A percentile compares a stretch with the other conserved stretches of the same genome.
phyloP scores from a whole-genome alignment of 441 rosid genomes.

The Syzygium syzygioides region DNA sequence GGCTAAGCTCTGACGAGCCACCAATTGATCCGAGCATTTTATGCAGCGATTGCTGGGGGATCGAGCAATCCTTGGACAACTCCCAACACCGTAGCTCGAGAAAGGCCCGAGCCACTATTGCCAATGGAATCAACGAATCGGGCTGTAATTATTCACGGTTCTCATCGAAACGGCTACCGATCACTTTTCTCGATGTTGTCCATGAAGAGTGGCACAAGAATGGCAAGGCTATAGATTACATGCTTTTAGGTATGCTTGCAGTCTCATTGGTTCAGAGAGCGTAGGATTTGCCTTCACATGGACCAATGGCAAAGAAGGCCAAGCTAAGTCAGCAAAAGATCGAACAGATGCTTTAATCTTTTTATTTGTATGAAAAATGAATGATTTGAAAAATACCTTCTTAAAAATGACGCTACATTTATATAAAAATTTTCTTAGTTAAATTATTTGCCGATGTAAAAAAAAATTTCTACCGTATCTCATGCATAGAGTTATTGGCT shows the following conservation, averaged over 20 bases:
- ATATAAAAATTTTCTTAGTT: too few relatives aligned
- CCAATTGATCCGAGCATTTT: neutral
- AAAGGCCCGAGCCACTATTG: neutral
- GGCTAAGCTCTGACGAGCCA: neutral
- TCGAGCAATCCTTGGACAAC: neutral
- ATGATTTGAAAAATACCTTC: too few relatives aligned
- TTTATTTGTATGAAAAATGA: too few relatives aligned
- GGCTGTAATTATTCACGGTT: neutral
- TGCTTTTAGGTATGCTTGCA: rapidly evolving
- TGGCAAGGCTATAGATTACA: rapidly evolving
- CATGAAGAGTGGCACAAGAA: neutral
- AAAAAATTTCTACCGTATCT: too few relatives aligned
- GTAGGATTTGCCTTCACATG: neutral
- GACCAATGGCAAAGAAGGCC: neutral
- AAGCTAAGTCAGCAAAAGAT: neutral
- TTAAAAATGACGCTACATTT: too few relatives aligned
- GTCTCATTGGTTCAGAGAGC: neutral
- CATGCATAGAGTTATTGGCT: too few relatives aligned
- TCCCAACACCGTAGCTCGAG: rapidly evolving
- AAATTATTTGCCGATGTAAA: too few relatives aligned
- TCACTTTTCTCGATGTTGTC: neutral
- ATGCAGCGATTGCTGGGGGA: neutral
- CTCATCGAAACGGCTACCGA: neutral
- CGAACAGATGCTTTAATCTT: too few relatives aligned
- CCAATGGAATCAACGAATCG: neutral